Conservation (phyloP, 1,139 yeast species). For the Sugiyamaella castrensis region DNA sequence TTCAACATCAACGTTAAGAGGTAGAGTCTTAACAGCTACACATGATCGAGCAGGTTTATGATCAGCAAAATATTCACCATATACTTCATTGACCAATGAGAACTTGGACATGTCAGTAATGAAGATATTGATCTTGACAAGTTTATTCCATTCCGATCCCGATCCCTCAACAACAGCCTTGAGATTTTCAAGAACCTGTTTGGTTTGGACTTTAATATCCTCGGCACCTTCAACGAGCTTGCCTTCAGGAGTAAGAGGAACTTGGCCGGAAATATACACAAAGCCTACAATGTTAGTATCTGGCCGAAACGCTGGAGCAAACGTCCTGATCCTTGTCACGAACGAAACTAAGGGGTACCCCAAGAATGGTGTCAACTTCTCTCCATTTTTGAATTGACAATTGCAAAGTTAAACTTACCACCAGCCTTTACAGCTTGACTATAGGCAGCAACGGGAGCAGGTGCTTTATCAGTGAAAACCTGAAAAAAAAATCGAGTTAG, state of each 20-base stretch:
- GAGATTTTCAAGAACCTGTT: constrained; percentile 77
- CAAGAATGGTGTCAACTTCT: no score
- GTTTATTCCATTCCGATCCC: constrained; percentile 73
- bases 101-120: constrained; percentile 85
- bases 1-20: constrained; percentile 70
- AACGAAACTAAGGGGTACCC: no score
- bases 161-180: constrained; percentile 74
- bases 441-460: constrained; percentile 94
- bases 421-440: constrained; percentile 85
- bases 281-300: constrained; percentile 46
- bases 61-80: constrained; percentile 70
- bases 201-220: constrained; percentile 72
- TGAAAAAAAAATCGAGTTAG: not conserved
- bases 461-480: constrained; percentile 62
- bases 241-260: constrained; percentile 77
- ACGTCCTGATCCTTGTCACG: no score
- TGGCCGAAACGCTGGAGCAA: no score
- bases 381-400: not conserved
- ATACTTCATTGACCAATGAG: constrained; percentile 76
- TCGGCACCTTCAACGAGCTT: constrained; percentile 68
- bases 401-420: constrained; percentile 20
- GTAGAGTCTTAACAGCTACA: constrained; percentile 85
- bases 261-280: constrained; percentile 91
- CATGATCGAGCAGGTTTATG: constrained; percentile 96
- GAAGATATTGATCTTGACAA: constrained; percentile 84